Base-by-base conservation (phyloP, 192 early-diverging fungal genomes). In the Coemansia javaensis region DNA sequence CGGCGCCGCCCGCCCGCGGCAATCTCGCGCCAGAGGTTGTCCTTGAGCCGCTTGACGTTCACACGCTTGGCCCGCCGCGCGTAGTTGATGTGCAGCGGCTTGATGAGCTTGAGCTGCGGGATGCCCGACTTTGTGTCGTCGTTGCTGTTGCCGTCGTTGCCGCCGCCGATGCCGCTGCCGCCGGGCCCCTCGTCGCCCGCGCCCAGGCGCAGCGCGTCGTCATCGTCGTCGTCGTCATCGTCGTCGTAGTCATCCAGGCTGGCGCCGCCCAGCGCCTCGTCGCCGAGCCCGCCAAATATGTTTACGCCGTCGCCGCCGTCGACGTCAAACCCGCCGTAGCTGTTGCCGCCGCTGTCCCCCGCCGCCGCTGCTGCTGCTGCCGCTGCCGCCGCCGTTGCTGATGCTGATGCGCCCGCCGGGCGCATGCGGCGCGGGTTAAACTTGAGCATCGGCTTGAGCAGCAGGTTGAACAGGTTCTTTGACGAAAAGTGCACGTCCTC, bases 21-120 rank as follows among this genome's bases (percentile, higher is more conserved):
- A 56, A 87, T 63, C 47, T 85, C 84, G 44, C 81, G 81, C 95
- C 95, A 98, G 18, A 98, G 76, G 60, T 96, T 98, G 32, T 98
- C 95, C 65, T 98, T 98, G 38, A 98, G 79, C 53, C 82, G 84
- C 72, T 89, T 91, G 18, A 98, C 90, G 66, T 98, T 93, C 9
- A 97, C 90, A 25, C 88, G 81, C 77, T 98, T 98, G 49, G 91
- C 91, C 20, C 82, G 82, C 44, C 82, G 81, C 25, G 92, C 88
- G 59, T 88, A 97, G 57, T 84, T 89, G 53, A 89, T 77, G 47
- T 77, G 78, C 18, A 79, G 58, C 21, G 85, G 81, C 49, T 85
- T 86, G 62, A 81, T 76, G 7, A 81, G 74, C 56, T 85, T 89
- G 5, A 81, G 75, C 35, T 77, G 71, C 5, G 79, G 70, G 16